Percentiles rank a stretch among this genome's conserved stretches.
phyloP scores from a whole-genome alignment of 75 land plant genomes.

The Chamaecyparis obtusa region DNA sequence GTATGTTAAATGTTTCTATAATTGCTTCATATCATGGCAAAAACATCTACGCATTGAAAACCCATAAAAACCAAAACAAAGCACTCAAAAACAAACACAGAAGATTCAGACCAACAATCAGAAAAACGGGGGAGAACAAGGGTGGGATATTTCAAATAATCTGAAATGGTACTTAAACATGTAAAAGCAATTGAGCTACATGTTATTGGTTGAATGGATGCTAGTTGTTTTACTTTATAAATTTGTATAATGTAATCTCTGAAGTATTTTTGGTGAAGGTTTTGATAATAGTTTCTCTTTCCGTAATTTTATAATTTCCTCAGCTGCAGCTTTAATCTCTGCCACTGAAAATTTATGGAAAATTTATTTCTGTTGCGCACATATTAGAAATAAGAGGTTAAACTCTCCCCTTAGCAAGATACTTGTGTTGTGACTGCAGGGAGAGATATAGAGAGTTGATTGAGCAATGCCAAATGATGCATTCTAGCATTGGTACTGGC shows the following conservation, averaged over 20 bases:
- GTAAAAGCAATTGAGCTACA: not conserved
- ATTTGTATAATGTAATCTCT: not conserved
- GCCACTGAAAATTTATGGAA: not conserved
- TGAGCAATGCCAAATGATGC: conserved; percentile 77
- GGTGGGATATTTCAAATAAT: not conserved
- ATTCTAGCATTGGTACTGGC: conserved; percentile 87
- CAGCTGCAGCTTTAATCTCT: not conserved
- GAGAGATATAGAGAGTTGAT: conserved; percentile 70
- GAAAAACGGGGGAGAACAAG: no score
- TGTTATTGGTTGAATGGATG: not conserved
- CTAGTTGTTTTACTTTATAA: not conserved
- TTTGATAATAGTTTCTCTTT: not conserved
- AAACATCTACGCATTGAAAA: no score
- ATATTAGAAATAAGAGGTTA: not conserved
- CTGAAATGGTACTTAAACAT: not conserved
- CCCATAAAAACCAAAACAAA: no score
- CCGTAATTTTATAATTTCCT: not conserved
- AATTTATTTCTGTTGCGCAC: not conserved
- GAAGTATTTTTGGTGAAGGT: not conserved
- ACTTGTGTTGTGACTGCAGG: conserved; percentile 41
- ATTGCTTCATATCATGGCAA: no score
- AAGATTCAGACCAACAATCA: no score
- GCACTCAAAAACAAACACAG: no score
- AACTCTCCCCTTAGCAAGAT: not conserved
- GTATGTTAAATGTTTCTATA: no score